Evolutionary conservation across 2,329 filamentous ascomycete genomes (phyloP), one percentile per base, ranked within the genome.

Genomic region (Leptodontidium sp.): DNA sequence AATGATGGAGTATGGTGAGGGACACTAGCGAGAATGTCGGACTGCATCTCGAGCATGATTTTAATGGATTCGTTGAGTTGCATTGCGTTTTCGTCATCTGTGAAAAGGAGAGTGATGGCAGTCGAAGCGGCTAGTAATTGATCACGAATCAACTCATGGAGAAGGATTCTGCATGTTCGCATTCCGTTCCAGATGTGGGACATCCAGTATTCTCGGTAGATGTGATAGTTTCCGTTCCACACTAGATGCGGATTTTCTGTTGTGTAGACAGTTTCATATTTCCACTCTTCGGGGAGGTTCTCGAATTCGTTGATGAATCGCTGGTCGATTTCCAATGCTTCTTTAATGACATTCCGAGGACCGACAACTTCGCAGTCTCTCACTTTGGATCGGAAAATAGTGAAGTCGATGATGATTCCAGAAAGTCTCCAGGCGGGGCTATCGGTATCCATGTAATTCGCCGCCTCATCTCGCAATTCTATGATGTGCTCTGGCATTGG

Each of bases 401-500:
- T 68, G 38, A 72, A 74, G 8, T 74, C 66, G 11, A 76, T 71
- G 47, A 86, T 81, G 2, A 83, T 80, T 29, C 79, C 80, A 24
- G 81, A 80, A 12, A 86, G 73, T 29, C 78, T 76, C 76, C 81
- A 82, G 2, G 80, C 79, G 0, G 82, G 79, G n/a, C 81, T 79
- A 11, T 76, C 75, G 3, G 77, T 75, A 26, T 80, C 76, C 4
- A 81, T 74, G 11, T 78, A 74, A 57, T 78, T 76, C n/a, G 79
- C 77, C 47, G 86, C 79, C 65, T 84, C 79, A n/a, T 78, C 74
- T 53, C 84, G 81, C n/a, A 87, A 80, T 32, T 84, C 79, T 26
- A 85, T 76, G 57, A 88, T 78, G 57, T 81, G 77, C 38, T 81
- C 75, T 1, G 86, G 86, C 79, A 87, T 83, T 4, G 85, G 81